Base-by-base conservation (phyloP, 495 filamentous ascomycete species). In the Polyplosphaeria fusca region DNA sequence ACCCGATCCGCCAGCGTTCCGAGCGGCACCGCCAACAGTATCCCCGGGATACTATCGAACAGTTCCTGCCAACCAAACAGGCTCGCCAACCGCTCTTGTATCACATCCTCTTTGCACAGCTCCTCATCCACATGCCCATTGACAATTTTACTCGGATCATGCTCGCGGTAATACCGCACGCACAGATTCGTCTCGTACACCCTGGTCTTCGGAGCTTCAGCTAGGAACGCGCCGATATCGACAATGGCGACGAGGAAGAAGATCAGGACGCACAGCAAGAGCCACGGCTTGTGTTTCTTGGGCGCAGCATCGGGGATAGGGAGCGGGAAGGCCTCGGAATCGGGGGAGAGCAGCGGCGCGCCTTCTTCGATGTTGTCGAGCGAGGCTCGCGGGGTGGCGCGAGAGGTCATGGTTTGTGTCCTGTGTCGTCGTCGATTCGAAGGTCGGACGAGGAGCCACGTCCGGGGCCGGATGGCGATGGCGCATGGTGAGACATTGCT, bases 181-280 rank as follows among this genome's bases (percentile, higher is more conserved):
- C 63, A 66, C 14, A 61, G 25, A n/a, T 57, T 55, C 5, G 63
- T 47, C 48, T 66, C 63, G 45, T 44, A 66, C 16, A 62, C 38
- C 23, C 58, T 52, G 9, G 63, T 66, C 35, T 55, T 58, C 2
- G 63, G 53, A 1, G 63, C 19, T 20, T 66, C 41, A 32, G 42
- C 43, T 2, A 66, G 43, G 54, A 47, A 55, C 7, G 35, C 37
- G 14, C 63, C 63, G 1, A 65, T 13, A 37, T 65, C 62, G 52
- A 60, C 37, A 19, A 57, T 44, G 18, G 54, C 49, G 19, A 66
- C 26, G 13, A 58, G 37, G 35, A 59, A 4, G 40, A 53, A 52
- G 27, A 58, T 28, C 7, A 66, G 37, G 4, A 35, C 45, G 38
- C 35, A 18, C 24, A 66, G 47, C 1, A 55, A 13, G 9, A 62